Evolutionary conservation across 176 grass and related monocot genomes (phyloP).

Genomic region (Avena insularis): DNA sequence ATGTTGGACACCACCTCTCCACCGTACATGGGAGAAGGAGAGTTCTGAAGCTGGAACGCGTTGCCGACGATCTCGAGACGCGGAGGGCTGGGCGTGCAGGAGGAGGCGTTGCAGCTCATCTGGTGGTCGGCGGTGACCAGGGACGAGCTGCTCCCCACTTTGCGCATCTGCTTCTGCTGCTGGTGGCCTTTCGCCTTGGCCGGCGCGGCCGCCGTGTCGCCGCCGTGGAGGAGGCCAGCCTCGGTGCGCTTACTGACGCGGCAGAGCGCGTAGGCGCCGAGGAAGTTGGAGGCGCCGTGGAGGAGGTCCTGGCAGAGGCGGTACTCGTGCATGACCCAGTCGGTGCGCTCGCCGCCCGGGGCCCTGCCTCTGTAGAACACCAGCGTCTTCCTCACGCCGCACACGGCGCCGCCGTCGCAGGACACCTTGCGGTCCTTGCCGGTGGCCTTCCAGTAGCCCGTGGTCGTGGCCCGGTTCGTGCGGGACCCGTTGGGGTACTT

Average conservation of each 20-base stretch:
- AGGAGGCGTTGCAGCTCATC: slow-evolving; percentile 23
- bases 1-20: slow-evolving; percentile 18
- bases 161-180: slow-evolving; percentile 33
- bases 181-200: slow-evolving; percentile 31
- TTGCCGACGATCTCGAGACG: slow-evolving; percentile 22
- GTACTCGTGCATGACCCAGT: slow-evolving; percentile 99
- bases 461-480: slow-evolving; percentile 82
- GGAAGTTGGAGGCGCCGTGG: slow-evolving; percentile 81
- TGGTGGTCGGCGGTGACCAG: slow-evolving; percentile 58
- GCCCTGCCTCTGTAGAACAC: slow-evolving; percentile 93
- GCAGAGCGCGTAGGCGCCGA: slow-evolving; percentile 75
- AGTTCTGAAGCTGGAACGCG: slow-evolving; percentile 23
- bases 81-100: slow-evolving; percentile 42
- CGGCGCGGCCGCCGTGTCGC: background rate
- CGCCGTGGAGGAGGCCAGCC: slow-evolving; percentile 48
- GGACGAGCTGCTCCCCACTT: slow-evolving; percentile 52
- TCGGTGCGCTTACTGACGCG: slow-evolving; percentile 82
- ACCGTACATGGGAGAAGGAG: background rate
- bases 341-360: slow-evolving; percentile 88
- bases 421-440: slow-evolving; percentile 90
- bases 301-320: slow-evolving; percentile 83
- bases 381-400: slow-evolving; percentile 89
- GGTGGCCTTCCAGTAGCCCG: slow-evolving; percentile 97
- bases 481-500: slow-evolving; percentile 98
- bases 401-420: slow-evolving; percentile 62